phyloP scores from a whole-genome alignment of 768 basidiomycete species.

The Tulasnella sp. region DNA sequence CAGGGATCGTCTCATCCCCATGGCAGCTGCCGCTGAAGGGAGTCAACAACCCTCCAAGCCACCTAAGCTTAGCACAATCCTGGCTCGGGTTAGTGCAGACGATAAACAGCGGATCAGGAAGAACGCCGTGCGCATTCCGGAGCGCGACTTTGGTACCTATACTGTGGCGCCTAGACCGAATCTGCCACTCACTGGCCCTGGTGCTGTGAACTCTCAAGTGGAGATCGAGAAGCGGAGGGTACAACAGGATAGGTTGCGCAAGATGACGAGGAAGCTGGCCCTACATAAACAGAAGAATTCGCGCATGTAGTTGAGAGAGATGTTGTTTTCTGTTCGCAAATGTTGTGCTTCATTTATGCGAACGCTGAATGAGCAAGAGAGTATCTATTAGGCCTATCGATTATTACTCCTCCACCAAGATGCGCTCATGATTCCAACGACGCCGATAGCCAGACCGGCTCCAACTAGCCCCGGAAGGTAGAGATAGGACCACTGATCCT shows the following conservation, averaged over 20 bases:
- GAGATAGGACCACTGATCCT: background rate
- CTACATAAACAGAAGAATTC: slow-evolving; percentile 15
- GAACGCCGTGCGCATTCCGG: slow-evolving; percentile 78
- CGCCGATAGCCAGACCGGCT: slow-evolving; percentile 9
- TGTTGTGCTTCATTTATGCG: too few species aligned
- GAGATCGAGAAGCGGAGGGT: slow-evolving; percentile 18
- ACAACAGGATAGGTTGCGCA: slow-evolving; percentile 15
- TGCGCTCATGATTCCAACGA: slow-evolving; percentile 10
- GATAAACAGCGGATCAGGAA: slow-evolving; percentile 56
- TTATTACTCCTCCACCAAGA: slow-evolving; percentile 16
- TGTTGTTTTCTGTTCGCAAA: too few species aligned
- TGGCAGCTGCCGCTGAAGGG: slow-evolving; percentile 36
- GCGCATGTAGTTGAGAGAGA: slow-evolving; percentile 6
- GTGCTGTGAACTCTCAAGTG: slow-evolving; percentile 7
- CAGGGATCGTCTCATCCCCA: slow-evolving; percentile 58
- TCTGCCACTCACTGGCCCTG: slow-evolving; percentile 5
- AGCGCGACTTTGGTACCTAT: slow-evolving; percentile 63
- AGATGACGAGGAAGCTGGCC: slow-evolving; percentile 19
- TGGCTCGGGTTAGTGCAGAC: slow-evolving; percentile 52
- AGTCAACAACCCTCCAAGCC: slow-evolving; percentile 27
- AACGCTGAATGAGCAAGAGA: too few species aligned
- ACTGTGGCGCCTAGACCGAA: slow-evolving; percentile 55
- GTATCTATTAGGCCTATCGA: background rate
- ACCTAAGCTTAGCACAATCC: slow-evolving; percentile 57
- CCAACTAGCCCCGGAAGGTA: slow-evolving; percentile 11